Base-by-base conservation (phyloP, 805 yeast genomes). In the Pichia ethanolica region DNA sequence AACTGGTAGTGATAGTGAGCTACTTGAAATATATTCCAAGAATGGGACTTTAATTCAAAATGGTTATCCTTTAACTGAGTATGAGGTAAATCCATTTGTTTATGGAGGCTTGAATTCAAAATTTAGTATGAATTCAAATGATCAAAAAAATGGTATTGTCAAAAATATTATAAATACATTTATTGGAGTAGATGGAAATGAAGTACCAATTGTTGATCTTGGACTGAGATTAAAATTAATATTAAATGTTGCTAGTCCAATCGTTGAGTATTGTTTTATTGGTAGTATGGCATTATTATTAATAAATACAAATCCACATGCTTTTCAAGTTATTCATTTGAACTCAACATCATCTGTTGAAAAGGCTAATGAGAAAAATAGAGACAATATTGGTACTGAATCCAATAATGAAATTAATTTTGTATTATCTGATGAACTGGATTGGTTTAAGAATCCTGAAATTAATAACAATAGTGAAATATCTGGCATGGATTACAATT, bases 211-310 rank as follows among this genome's bases (percentile, higher is more conserved):
- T 49, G 50, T 53, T 39, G 71, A 68, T 51, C 52, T 56, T 35
- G 65, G 67, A 3, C 54, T 68, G 35, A 57, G 72, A 11, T 53
- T 68, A 37, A 64, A 65, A 46, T 48, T 68, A 35, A 65, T 68
- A n/a, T 52, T 68, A 38, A 66, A 65, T 51, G 62, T 67, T 35
- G 67, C 65, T 39, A 63, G 68, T 51, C 60, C 61, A 4, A 49
- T 66, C 42, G 50, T 58, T 20, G 71, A 67, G 47, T 66, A 49
- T 40, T 56, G 56, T 37, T 61, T 66, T 46, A 45, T 58, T 13
- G 49, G 51, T 5, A 57, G 60, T 46, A 57, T 60, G 35, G 53
- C 58, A 14, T 42, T 68, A 20, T 47, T 67, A 38, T 50, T 67
- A 35, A 62, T 65, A 14, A 63, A 63, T 42, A 47, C 59, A 4